phyloP scores from a whole-genome alignment of 768 basidiomycete species.

The Termitomyces sp. region DNA sequence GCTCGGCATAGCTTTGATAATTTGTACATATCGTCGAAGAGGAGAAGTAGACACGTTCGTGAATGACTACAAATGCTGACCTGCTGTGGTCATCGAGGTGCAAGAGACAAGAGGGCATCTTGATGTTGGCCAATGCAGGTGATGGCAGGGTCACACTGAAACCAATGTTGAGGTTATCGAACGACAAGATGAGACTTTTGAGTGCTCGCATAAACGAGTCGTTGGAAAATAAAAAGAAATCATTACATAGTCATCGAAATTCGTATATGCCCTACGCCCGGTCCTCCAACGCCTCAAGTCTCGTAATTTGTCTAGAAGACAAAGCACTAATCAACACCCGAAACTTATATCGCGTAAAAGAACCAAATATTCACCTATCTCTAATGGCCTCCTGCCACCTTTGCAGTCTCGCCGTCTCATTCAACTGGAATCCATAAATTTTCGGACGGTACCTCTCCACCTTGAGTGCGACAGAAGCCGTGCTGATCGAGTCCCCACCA shows the following conservation, averaged over 20 bases:
- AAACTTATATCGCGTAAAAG: background rate
- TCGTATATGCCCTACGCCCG: conserved; percentile 2
- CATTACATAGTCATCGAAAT: background rate
- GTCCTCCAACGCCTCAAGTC: conserved; percentile 34
- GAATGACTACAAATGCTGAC: no score
- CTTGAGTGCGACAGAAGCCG: conserved; percentile 80
- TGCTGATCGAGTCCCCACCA: conserved; percentile 68
- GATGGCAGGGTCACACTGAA: no score
- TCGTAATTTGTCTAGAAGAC: conserved; percentile 41
- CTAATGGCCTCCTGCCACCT: conserved; percentile 95
- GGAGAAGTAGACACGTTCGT: no score
- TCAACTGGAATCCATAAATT: conserved; percentile 96
- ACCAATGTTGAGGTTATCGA: background rate
- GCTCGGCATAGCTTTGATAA: no score
- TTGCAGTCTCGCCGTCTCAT: conserved; percentile 90
- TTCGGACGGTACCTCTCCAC: conserved; percentile 90
- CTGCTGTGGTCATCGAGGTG: no score
- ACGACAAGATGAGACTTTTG: background rate
- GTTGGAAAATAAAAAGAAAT: background rate
- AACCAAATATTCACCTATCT: conserved; percentile 57
- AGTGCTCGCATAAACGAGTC: background rate
- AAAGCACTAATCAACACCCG: background rate
- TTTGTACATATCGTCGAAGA: no score
- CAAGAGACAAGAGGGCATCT: no score
- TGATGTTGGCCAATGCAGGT: no score